phyloP scores from a whole-genome alignment of 371 early-diverging fungal genomes.

The Apophysomyces elegans region DNA sequence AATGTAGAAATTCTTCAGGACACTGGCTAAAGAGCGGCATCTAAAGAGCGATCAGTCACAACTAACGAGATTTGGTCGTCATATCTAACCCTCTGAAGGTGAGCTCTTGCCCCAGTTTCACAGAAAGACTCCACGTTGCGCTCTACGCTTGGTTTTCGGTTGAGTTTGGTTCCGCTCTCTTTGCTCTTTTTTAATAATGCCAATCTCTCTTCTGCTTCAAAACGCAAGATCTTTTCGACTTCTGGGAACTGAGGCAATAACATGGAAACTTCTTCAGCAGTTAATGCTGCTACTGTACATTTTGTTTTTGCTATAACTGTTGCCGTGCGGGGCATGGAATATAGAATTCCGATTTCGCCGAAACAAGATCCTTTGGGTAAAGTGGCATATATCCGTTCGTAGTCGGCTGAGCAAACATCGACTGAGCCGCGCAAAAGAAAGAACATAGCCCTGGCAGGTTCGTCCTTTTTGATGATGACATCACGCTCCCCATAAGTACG shows the following conservation, averaged over 20 bases:
- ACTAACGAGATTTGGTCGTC: neutral
- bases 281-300: constrained; percentile 70
- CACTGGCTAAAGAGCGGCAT: constrained; percentile 56
- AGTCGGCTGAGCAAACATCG: constrained; percentile 76
- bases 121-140: constrained; percentile 22
- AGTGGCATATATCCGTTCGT: constrained; percentile 76
- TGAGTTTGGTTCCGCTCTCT: neutral
- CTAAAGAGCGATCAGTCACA: constrained; percentile 26
- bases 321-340: constrained; percentile 80
- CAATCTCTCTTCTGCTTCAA: constrained; percentile 65
- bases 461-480: constrained; percentile 74
- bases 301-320: constrained; percentile 76
- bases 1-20: constrained; percentile 57
- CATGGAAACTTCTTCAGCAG: constrained; percentile 57
- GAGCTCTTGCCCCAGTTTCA: constrained; percentile 30
- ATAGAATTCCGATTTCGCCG: constrained; percentile 86
- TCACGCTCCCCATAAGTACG: constrained; percentile 63
- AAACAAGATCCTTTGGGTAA: constrained; percentile 72
- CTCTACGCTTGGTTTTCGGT: constrained; percentile 13
- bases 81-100: constrained; percentile 36
- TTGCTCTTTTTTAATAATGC: constrained; percentile 33
- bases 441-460: constrained; percentile 83
- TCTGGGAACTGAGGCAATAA: constrained; percentile 60
- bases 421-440: constrained; percentile 83
- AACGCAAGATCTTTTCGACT: constrained; percentile 55